Base-by-base conservation (phyloP, 2,329 filamentous ascomycete genomes). In the Pseudogymnoascus sp. region DNA sequence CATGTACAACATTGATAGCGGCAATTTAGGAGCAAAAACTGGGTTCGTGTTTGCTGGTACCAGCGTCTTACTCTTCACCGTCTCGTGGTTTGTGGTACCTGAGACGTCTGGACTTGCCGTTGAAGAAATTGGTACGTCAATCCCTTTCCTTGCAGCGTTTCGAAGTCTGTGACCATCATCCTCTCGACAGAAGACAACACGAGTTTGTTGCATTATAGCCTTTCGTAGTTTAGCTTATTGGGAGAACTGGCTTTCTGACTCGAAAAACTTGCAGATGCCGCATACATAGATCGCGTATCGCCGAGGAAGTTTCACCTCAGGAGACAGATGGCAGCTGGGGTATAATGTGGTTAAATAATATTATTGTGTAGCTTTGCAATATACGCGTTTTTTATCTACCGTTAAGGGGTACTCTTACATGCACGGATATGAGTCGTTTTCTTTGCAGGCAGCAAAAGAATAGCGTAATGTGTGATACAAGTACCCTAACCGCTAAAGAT, bases 21-120 rank as follows among this genome's bases (percentile, higher is more conserved):
- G 70, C 7, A 73, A 76, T 62, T 65, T 78, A 18, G 71, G 74
- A 28, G 74, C 72, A 1, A 76, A 75, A 68, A 76, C 75, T 1
- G 75, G 74, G 0, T 76, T 77, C 33, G 67, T 78, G 0, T 78
- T 71, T 61, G 70, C 72, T 0, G 75, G 69, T 0, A 69, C 75
- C 11, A 75, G 74, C 64, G 62, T 72, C 2, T 60, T 75, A 1
- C 71, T 73, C 15, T 68, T 74, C 2, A 61, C 71, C 1, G 50
- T 76, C 0, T 74, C 76, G 0, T 84, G 74, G 71, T 70, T 75
- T 9, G 71, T 73, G 36, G 71, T 84, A 0, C 82, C 82, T 0
- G 82, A 85, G 67, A 82, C 81, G 71, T 79, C 78, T 68, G 77
- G 77, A 3, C 69, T 78, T 18, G 77, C 70, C 1, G 71, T 76